Evolutionary conservation across 2,329 filamentous ascomycete species (phyloP).

Genomic region (Hypoxylon rubiginosum): DNA sequence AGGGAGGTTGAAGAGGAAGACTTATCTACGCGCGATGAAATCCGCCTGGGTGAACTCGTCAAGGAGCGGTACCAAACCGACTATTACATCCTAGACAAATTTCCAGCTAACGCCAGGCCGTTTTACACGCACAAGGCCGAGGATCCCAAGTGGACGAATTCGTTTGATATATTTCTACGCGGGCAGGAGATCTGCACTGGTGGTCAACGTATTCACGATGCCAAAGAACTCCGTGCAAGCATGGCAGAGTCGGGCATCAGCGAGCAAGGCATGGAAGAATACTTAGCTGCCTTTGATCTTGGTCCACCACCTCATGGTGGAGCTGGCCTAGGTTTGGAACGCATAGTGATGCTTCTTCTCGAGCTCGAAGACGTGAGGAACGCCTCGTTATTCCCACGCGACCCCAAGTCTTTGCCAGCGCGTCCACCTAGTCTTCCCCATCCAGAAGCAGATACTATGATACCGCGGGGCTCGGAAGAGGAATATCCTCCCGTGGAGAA

Average conservation of each 20-base stretch:
- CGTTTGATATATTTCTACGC: slow-evolving; percentile 94
- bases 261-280: slow-evolving; percentile 86
- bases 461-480: slow-evolving; percentile 58
- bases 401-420: slow-evolving; percentile 84
- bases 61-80: slow-evolving; percentile 90
- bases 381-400: slow-evolving; percentile 86
- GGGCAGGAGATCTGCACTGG: slow-evolving; percentile 94
- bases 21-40: slow-evolving; percentile 88
- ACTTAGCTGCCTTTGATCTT: slow-evolving; percentile 90
- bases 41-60: slow-evolving; percentile 86
- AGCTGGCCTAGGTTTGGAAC: slow-evolving; percentile 89
- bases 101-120: slow-evolving; percentile 84
- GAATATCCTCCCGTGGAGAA: slow-evolving; percentile 82
- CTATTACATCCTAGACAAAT: slow-evolving; percentile 95
- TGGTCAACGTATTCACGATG: slow-evolving; percentile 91
- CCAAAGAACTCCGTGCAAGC: slow-evolving; percentile 78
- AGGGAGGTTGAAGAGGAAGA: slow-evolving; percentile 84
- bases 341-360: slow-evolving; percentile 87
- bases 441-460: slow-evolving; percentile 85
- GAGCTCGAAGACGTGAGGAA: slow-evolving; percentile 90
- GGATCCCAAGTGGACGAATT: slow-evolving; percentile 74
- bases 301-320: slow-evolving; percentile 93
- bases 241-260: slow-evolving; percentile 82
- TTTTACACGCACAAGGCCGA: slow-evolving; percentile 89
- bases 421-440: slow-evolving; percentile 72